Evolutionary conservation across 805 yeast species (phyloP).

Genomic region (Clavispora phyllophila): DNA sequence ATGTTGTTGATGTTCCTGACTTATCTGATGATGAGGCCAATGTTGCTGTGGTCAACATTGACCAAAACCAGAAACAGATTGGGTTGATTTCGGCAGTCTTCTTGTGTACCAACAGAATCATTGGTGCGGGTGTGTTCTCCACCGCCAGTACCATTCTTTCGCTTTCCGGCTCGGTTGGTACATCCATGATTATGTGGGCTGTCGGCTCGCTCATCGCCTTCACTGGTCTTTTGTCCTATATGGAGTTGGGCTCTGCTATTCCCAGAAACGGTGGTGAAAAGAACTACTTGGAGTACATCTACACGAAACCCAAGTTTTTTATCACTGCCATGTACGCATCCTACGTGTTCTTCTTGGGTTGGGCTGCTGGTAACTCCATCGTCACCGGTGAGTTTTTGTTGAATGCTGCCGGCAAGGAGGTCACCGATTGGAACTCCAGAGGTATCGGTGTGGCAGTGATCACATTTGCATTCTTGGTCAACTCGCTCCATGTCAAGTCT

Average conservation of each 20-base stretch:
- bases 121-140: slow-evolving; percentile 20
- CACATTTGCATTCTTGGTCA: slow-evolving; percentile 62
- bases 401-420: slow-evolving; percentile 64
- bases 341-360: slow-evolving; percentile 69
- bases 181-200: slow-evolving; percentile 67
- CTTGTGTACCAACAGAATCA: slow-evolving; percentile 15
- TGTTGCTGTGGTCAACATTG: slow-evolving; percentile 31
- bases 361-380: slow-evolving; percentile 82
- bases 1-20: background rate
- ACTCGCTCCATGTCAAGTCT: slow-evolving; percentile 54
- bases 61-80: slow-evolving; percentile 40
- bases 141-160: slow-evolving; percentile 16
- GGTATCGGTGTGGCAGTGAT: slow-evolving; percentile 73
- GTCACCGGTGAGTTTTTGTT: slow-evolving; percentile 76
- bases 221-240: slow-evolving; percentile 49
- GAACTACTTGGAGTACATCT: slow-evolving; percentile 71
- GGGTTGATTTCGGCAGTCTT: slow-evolving; percentile 38
- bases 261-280: slow-evolving; percentile 86
- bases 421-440: slow-evolving; percentile 71
- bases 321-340: slow-evolving; percentile 57
- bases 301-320: slow-evolving; percentile 61
- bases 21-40: slow-evolving; percentile 12
- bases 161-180: slow-evolving; percentile 65
- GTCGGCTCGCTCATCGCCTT: slow-evolving; percentile 67
- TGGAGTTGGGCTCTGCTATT: slow-evolving; percentile 74